These are phyloP conservation scores for Saitozyma podzolica DNA, from an alignment of 768 basidiomycete genomes.

Conservation along the genomic window DNA sequence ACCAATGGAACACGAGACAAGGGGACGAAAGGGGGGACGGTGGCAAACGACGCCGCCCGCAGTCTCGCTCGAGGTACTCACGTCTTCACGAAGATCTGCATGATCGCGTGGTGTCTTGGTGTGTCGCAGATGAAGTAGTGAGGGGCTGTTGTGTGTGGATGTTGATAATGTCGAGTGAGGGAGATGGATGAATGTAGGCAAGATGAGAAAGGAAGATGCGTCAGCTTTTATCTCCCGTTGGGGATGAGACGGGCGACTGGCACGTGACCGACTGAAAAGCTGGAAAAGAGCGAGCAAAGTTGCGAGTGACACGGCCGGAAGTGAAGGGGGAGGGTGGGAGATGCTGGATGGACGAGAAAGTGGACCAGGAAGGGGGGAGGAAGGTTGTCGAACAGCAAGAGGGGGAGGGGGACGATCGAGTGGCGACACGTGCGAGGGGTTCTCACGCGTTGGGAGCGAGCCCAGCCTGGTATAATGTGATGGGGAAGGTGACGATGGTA, in stretches of 20 bases:
- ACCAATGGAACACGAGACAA: neutral
- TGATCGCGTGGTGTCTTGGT: slow-evolving; percentile 44
- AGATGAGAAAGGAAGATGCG: neutral
- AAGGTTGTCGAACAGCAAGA: neutral
- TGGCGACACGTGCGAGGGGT: too few relatives aligned
- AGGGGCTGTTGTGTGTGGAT: neutral
- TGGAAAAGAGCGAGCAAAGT: too few relatives aligned
- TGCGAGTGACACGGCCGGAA: neutral
- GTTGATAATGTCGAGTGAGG: neutral
- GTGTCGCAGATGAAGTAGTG: too few relatives aligned
- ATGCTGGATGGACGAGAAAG: neutral
- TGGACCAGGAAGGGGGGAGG: neutral
- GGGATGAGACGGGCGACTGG: too few relatives aligned
- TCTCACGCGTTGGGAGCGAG: too few relatives aligned
- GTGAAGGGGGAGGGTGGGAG: neutral
- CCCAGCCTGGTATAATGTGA: neutral
- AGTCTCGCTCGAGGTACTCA: slow-evolving; percentile 12
- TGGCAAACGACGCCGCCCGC: neutral
- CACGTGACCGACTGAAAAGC: too few relatives aligned
- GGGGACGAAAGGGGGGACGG: neutral
- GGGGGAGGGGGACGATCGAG: too few relatives aligned
- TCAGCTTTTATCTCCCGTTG: neutral
- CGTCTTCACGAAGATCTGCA: slow-evolving; percentile 62
- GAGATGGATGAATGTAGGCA: neutral
- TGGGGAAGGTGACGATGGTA: neutral